Evolutionary conservation across 495 filamentous ascomycete genomes (phyloP).

Genomic region (Xylaria palmicola): DNA sequence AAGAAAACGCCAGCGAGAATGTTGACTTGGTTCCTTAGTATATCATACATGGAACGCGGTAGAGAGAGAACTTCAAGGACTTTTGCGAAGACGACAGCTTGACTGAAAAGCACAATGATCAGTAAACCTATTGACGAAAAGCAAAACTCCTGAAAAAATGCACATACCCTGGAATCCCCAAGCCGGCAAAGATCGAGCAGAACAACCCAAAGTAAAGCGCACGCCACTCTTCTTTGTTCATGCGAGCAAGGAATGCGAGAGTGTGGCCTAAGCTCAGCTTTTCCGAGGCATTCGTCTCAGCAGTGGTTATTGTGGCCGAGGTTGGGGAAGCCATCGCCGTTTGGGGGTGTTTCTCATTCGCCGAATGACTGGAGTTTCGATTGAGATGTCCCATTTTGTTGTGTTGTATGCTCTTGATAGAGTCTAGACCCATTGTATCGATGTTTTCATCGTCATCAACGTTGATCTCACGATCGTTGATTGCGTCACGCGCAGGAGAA

Average conservation of each 20-base stretch:
- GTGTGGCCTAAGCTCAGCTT: not conserved
- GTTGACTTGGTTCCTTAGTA: not conserved
- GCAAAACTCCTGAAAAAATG: not conserved
- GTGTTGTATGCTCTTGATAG: no score
- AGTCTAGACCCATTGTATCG: not conserved
- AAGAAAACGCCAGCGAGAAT: not conserved
- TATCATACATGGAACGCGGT: not conserved
- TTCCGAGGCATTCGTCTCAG: not conserved
- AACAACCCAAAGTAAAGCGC: not conserved
- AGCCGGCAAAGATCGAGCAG: not conserved
- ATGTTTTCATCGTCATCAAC: not conserved
- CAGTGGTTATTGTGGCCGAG: no score
- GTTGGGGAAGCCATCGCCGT: no score
- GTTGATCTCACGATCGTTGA: not conserved
- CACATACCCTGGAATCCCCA: not conserved
- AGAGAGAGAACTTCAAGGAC: not conserved
- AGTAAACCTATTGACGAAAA: not conserved
- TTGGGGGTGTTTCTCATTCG: no score
- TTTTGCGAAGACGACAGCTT: not conserved
- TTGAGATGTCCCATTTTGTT: no score
- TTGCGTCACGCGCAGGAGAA: slow-evolving; percentile 16
- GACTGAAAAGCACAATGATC: not conserved
- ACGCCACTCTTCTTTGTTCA: not conserved
- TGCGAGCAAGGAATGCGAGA: not conserved
- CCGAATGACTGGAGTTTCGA: no score